These are phyloP conservation scores for Barnettozyma salicaria DNA, from an alignment of 805 yeast genomes.

Conservation along the genomic window DNA sequence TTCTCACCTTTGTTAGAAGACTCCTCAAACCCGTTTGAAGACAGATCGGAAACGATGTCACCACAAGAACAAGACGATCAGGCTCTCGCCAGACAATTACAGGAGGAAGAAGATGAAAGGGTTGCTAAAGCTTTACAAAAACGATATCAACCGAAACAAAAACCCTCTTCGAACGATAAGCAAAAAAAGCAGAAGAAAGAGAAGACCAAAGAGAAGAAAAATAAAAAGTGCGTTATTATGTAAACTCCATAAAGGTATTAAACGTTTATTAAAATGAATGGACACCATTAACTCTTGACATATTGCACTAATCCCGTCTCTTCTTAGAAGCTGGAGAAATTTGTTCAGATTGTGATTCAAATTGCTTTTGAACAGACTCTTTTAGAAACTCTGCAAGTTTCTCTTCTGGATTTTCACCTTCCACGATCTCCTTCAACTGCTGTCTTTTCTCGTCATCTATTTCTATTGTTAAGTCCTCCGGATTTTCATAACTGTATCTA, in stretches of 20 bases:
- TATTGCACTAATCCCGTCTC: slow-evolving; percentile 26
- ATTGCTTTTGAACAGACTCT: slow-evolving; percentile 57
- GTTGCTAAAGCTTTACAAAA: slow-evolving; percentile 43
- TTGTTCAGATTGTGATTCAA: slow-evolving; percentile 24
- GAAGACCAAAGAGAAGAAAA: slow-evolving; percentile 9
- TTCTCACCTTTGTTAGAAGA: slow-evolving; percentile 40
- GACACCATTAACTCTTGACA: too few species aligned
- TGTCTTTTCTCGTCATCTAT: slow-evolving; percentile 51
- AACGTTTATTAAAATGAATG: neutral
- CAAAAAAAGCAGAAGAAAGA: slow-evolving; percentile 11
- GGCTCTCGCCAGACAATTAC: slow-evolving; percentile 39
- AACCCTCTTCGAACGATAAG: neutral
- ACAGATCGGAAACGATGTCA: slow-evolving; percentile 9
- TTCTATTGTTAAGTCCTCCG: slow-evolving; percentile 36
- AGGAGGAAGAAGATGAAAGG: slow-evolving; percentile 51
- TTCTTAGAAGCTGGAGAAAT: slow-evolving; percentile 31
- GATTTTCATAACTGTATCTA: slow-evolving; percentile 50
- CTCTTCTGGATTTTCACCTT: slow-evolving; percentile 78
- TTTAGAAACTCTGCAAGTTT: slow-evolving; percentile 63
- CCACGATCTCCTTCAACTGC: slow-evolving; percentile 62
- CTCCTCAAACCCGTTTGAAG: slow-evolving; percentile 21
- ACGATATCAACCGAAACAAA: slow-evolving; percentile 22
- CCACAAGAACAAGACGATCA: slow-evolving; percentile 33
- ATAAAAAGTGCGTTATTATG: slow-evolving; percentile 24
- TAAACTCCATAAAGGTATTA: slow-evolving; percentile 3